Percentiles rank a stretch among this genome's conserved stretches.
phyloP scores from a whole-genome alignment of 495 filamentous ascomycete genomes.

The Podospora australis region DNA sequence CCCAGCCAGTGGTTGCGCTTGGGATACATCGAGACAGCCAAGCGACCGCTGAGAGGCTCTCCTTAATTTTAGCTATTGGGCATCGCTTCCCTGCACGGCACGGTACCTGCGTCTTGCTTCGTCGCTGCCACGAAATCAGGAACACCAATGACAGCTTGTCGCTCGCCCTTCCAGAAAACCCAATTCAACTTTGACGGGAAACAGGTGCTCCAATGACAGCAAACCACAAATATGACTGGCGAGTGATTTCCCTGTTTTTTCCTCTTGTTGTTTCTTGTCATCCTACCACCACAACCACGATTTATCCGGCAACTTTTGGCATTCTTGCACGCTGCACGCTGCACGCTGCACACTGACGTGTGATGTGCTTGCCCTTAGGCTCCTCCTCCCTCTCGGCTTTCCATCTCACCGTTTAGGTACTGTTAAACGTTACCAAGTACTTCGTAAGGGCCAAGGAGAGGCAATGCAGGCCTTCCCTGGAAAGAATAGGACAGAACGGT shows the following conservation, averaged over 20 bases:
- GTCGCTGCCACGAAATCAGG: background rate
- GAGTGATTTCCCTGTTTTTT: background rate
- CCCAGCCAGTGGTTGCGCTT: slow-evolving; percentile 7
- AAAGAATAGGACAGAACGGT: background rate
- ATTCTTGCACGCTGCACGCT: too few species aligned
- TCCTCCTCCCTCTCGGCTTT: too few species aligned
- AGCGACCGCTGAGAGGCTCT: slow-evolving; percentile 15
- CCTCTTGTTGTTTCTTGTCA: too few species aligned
- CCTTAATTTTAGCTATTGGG: slow-evolving; percentile 29
- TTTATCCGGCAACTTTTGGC: too few species aligned
- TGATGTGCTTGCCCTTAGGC: too few species aligned
- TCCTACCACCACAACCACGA: too few species aligned
- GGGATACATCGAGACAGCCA: slow-evolving; percentile 10
- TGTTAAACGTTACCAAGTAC: too few species aligned
- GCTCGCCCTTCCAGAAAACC: background rate
- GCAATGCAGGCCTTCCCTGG: background rate
- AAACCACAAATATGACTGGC: too few species aligned
- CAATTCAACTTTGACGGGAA: background rate
- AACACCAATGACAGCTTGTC: slow-evolving; percentile 8
- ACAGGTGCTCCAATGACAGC: background rate
- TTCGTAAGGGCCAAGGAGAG: background rate
- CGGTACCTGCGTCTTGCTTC: slow-evolving; percentile 19
- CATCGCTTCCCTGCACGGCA: slow-evolving; percentile 9
- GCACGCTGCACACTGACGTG: too few species aligned
- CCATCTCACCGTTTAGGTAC: too few species aligned